A percentile compares a stretch with the other conserved stretches of the same genome.
Conservation (phyloP, 2,329 filamentous ascomycete species). For the Polychaeton citri region DNA sequence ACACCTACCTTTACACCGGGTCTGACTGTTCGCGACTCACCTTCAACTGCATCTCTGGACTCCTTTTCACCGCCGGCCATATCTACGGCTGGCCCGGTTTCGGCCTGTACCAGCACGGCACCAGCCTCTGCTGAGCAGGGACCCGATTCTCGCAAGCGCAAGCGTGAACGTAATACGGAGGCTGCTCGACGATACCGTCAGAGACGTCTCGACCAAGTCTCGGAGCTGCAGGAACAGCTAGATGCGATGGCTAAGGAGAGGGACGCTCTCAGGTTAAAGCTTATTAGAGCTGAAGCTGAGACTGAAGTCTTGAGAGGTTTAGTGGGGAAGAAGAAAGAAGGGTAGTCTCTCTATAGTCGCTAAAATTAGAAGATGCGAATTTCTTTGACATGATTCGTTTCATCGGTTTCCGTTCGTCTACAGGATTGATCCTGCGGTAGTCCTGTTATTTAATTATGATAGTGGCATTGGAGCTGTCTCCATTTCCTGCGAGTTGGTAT, state of each 20-base stretch:
- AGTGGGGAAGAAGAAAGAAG: slow-evolving; percentile 4
- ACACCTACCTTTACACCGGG: background rate
- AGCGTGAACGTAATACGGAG: slow-evolving; percentile 55
- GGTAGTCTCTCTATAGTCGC: background rate
- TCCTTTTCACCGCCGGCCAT: background rate
- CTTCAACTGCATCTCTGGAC: background rate
- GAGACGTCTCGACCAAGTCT: slow-evolving; percentile 54
- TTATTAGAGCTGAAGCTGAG: slow-evolving; percentile 54
- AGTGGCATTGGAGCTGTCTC: too few species aligned
- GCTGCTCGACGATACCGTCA: slow-evolving; percentile 61
- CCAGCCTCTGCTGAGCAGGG: slow-evolving; percentile 2
- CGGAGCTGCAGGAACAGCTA: slow-evolving; percentile 47
- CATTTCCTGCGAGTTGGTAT: too few species aligned
- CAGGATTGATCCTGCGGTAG: too few species aligned
- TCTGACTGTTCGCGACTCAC: background rate
- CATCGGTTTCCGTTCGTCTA: too few species aligned
- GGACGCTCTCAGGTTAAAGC: slow-evolving; percentile 48
- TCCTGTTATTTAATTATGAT: too few species aligned
- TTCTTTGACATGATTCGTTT: too few species aligned
- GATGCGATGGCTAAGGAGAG: slow-evolving; percentile 46
- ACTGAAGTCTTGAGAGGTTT: slow-evolving; percentile 38
- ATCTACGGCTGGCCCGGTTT: background rate
- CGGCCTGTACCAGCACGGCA: background rate
- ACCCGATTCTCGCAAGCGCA: slow-evolving; percentile 19
- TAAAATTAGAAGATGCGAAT: too few species aligned